phyloP scores from a whole-genome alignment of 768 basidiomycete species.

The Wakefieldia striispora region DNA sequence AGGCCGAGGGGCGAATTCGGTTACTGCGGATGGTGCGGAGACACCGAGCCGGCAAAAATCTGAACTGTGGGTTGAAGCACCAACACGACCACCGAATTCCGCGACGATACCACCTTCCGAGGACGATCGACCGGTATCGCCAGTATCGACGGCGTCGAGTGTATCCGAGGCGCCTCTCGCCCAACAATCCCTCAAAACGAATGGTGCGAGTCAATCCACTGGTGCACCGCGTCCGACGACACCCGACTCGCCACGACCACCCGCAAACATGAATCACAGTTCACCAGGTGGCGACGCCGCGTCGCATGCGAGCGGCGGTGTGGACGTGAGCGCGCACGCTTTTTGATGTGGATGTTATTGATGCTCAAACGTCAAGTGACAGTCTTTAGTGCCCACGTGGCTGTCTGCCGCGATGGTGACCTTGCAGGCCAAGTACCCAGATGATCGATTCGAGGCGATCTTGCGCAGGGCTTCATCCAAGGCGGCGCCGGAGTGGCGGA shows the following conservation, averaged over 20 bases:
- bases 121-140: constrained; percentile 60
- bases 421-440: constrained; percentile 70
- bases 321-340: constrained; percentile 25
- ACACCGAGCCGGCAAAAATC: constrained; percentile 47
- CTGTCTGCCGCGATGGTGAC: constrained; percentile 60
- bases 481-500: constrained; percentile 78
- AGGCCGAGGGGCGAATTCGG: constrained; percentile 28
- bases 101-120: constrained; percentile 34
- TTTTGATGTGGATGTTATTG: constrained; percentile 28
- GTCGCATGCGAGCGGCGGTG: constrained; percentile 12
- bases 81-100: constrained; percentile 33
- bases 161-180: constrained; percentile 74
- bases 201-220: constrained; percentile 40
- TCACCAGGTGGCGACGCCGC: constrained; percentile 18
- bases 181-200: constrained; percentile 54
- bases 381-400: constrained; percentile 60
- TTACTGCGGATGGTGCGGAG: constrained; percentile 42
- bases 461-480: constrained; percentile 54
- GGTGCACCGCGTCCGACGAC: constrained; percentile 24
- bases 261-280: constrained; percentile 7
- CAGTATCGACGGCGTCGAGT: constrained; percentile 72
- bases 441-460: constrained; percentile 82
- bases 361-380: constrained; percentile 34
- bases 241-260: constrained; percentile 23
- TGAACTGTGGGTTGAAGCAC: constrained; percentile 36